Base-by-base conservation (phyloP, 2,329 filamentous ascomycete species). In the Penicillium decumbens region DNA sequence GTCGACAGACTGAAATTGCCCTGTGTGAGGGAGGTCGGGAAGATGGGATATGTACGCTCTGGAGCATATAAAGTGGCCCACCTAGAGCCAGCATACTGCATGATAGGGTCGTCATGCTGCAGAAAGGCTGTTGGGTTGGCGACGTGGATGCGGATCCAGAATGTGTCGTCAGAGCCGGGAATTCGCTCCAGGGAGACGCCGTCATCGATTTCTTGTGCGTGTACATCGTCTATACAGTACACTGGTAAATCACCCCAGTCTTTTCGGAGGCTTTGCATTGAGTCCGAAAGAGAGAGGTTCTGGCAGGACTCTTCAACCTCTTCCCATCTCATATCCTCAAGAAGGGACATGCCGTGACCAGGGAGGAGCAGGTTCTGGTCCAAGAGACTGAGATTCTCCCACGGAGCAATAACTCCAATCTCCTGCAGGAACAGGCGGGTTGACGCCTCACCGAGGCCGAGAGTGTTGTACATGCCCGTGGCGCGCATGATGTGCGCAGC, bases 51-150 rank as follows among this genome's bases (percentile, higher is more conserved):
- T 6, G 73, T 70, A 28, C 74, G 67, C 54, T 83, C 79, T 0
- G 79, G 80, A 5, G 64, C 57, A 54, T 77, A 85, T 6, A 81
- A 70, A 0, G 77, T 79, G 58, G 78, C 69, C 4, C 75, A 73
- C 60, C 81, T 76, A 40, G 78, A 74, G 6, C 73, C 71, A 2
- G 82, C 81, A 61, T 81, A 77, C 56, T 78, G 73, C 15, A 78
- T 74, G 28, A 83, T 65, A 2, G 72, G 64, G 49, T 79, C 72
- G 6, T 79, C 70, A 25, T 73, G 74, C 8, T 71, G 60, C 53
- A 85, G 75, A 59, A 82, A 84, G 4, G 82, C 81, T 1, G 82
- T 81, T 1, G 81, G 82, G 52, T 85, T 84, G 1, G 82, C 81
- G 43, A 85, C 73, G 63, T 85, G 82, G 6, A 83, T 68, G 57